Percentiles rank a stretch among this genome's conserved stretches.
Conservation (phyloP, 345 rosid genomes). For the Raphanus sativus region DNA sequence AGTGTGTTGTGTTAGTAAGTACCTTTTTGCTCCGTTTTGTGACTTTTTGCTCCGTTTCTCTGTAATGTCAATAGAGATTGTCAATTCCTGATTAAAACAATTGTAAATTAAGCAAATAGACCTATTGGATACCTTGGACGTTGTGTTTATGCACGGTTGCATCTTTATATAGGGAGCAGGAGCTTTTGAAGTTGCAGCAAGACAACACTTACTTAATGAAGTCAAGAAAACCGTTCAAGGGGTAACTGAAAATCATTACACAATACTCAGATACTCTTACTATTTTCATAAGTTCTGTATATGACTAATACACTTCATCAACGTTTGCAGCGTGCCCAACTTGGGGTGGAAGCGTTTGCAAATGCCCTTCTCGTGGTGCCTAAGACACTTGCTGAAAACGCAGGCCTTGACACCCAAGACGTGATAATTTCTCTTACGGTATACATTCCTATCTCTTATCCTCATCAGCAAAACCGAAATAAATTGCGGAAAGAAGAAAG, state of each 20-base stretch:
- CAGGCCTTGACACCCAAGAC: conserved; percentile 98
- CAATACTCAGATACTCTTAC: neutral
- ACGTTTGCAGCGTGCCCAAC: conserved; percentile 83
- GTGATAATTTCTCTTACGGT: conserved; percentile 87
- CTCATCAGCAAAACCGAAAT: neutral
- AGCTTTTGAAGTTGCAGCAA: conserved; percentile 98
- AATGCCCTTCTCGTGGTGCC: conserved; percentile 97
- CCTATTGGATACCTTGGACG: neutral
- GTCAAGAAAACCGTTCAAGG: conserved; percentile 95
- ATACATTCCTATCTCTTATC: conserved; percentile 10
- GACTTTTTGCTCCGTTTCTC: conserved; percentile 6
- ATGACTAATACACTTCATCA: conserved; percentile 18
- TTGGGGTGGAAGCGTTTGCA: conserved; percentile 97
- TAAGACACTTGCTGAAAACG: conserved; percentile 94
- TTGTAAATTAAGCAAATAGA: neutral
- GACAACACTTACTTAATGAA: conserved; percentile 78
- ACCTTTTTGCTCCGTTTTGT: conserved; percentile 7
- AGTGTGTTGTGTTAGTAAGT: conserved; percentile 85
- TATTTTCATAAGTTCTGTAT: neutral
- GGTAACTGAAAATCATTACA: conserved; percentile 47
- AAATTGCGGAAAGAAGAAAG: neutral
- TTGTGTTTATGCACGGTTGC: conserved; percentile 16
- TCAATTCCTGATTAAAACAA: neutral
- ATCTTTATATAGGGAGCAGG: conserved; percentile 79
- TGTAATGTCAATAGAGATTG: conserved; percentile 1